A percentile compares a stretch with the other conserved stretches of the same genome.
These are phyloP conservation scores for Clavispora carvajalis DNA, from an alignment of 805 yeast species.

Conservation along the genomic window DNA sequence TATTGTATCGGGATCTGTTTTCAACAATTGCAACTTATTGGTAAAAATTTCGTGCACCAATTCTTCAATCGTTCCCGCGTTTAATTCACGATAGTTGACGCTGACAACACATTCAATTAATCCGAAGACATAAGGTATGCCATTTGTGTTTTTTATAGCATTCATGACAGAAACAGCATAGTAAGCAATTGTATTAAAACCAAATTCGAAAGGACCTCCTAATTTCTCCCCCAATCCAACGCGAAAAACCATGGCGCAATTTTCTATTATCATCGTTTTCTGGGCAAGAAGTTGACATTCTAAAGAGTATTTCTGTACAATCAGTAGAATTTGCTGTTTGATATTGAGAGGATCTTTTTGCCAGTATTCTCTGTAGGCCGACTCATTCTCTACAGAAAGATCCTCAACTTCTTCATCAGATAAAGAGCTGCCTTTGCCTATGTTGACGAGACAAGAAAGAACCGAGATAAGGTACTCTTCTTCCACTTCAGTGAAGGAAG, in stretches of 20 bases:
- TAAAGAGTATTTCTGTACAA: slow-evolving; percentile 40
- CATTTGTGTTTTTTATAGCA: slow-evolving; percentile 15
- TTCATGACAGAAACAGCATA: slow-evolving; percentile 10
- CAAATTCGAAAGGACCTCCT: slow-evolving; percentile 63
- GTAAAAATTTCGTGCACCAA: slow-evolving; percentile 37
- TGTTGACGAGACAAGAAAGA: slow-evolving; percentile 57
- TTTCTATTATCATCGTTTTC: slow-evolving; percentile 53
- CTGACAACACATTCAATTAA: slow-evolving; percentile 41
- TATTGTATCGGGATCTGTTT: slow-evolving; percentile 54
- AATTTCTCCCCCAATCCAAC: slow-evolving; percentile 58
- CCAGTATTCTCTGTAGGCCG: slow-evolving; percentile 38
- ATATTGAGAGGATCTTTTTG: slow-evolving; percentile 40
- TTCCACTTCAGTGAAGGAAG: slow-evolving; percentile 12
- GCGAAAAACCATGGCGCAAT: slow-evolving; percentile 57
- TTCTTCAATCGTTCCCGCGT: slow-evolving; percentile 26
- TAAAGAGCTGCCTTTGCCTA: slow-evolving; percentile 63
- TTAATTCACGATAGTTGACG: slow-evolving; percentile 28
- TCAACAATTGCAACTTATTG: slow-evolving; percentile 28
- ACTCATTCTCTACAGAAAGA: slow-evolving; percentile 27
- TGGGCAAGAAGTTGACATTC: slow-evolving; percentile 31
- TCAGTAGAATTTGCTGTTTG: slow-evolving; percentile 36
- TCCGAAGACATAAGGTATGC: slow-evolving; percentile 41
- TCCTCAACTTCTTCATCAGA: slow-evolving; percentile 49
- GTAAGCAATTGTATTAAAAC: slow-evolving; percentile 4
- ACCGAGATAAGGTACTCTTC: slow-evolving; percentile 52